Percentiles rank a stretch among this genome's conserved stretches.
These are phyloP conservation scores for Amphibolis antarctica DNA, from an alignment of 106 monocot species.

Conservation along the genomic window DNA sequence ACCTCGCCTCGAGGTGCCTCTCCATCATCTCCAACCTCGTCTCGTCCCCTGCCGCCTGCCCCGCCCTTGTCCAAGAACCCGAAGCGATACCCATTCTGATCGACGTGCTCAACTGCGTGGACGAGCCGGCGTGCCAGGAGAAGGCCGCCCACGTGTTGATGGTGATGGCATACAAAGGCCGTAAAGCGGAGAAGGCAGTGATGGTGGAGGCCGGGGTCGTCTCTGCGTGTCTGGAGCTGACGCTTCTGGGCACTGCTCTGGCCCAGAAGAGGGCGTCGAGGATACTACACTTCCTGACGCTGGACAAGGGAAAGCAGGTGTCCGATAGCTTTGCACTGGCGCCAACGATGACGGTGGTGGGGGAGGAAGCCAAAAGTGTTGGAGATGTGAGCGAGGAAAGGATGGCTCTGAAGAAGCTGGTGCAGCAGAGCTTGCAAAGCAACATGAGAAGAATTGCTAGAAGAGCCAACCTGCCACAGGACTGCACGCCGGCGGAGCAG, in stretches of 20 bases:
- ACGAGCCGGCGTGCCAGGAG: constrained; percentile 70
- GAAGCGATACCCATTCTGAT: constrained; percentile 38
- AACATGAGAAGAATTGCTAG: constrained; percentile 59
- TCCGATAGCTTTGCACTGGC: constrained; percentile 17
- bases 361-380: constrained; percentile 9
- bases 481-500: constrained; percentile 29
- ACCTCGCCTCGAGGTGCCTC: constrained; percentile 40
- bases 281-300: constrained; percentile 44
- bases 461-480: constrained; percentile 55
- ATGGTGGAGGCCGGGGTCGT: constrained; percentile 55
- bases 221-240: constrained; percentile 57
- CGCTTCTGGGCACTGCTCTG: constrained; percentile 49
- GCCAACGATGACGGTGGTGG: constrained; percentile 13
- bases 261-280: constrained; percentile 81
- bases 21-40: constrained; percentile 54
- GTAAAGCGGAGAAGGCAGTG: constrained; percentile 15
- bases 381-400: constrained; percentile 35
- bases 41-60: constrained; percentile 35
- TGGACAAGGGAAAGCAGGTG: constrained; percentile 39
- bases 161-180: constrained; percentile 54
- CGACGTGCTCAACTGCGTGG: constrained; percentile 67
- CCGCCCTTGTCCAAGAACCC: constrained; percentile 15
- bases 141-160: constrained; percentile 64
- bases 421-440: constrained; percentile 63
- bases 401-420: constrained; percentile 51